A percentile compares a stretch with the other conserved stretches of the same genome.
Evolutionary conservation across 2,329 filamentous ascomycete species (phyloP).

Genomic region (Aureobasidium sp.): DNA sequence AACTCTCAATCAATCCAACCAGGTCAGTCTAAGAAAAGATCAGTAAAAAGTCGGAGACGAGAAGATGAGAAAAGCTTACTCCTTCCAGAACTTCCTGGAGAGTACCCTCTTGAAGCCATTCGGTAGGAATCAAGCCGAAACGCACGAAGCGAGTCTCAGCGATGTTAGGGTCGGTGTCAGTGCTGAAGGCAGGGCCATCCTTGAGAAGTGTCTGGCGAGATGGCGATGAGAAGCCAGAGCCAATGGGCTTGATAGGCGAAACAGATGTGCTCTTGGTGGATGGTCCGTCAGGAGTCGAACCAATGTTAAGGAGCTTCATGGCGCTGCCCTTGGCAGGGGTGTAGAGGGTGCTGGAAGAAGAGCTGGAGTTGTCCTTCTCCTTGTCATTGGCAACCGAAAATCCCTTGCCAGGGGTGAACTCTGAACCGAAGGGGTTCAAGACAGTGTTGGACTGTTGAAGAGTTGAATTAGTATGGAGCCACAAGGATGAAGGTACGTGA

Average conservation of each 20-base stretch:
- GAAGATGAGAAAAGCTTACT: not conserved
- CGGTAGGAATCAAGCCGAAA: not conserved
- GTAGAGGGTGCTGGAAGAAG: not conserved
- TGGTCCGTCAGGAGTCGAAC: not conserved
- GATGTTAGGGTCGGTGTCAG: conserved; percentile 1
- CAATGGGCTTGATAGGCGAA: not conserved
- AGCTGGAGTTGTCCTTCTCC: not conserved
- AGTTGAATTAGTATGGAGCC: not conserved
- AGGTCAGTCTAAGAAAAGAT: not conserved
- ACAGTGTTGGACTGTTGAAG: not conserved
- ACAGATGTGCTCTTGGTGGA: not conserved
- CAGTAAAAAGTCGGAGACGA: not conserved
- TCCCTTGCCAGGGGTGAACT: not conserved
- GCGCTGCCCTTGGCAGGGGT: not conserved
- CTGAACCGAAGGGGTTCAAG: not conserved
- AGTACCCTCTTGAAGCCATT: not conserved
- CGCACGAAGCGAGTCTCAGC: not conserved
- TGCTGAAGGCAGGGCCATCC: conserved; percentile 1
- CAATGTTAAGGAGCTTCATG: not conserved
- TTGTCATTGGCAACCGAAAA: not conserved
- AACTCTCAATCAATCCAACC: not conserved
- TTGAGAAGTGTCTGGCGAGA: not conserved
- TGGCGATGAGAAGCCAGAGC: not conserved
- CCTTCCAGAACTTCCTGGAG: not conserved
- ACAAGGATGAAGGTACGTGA: not conserved